These are phyloP conservation scores for Fistulinella staudtii DNA, from an alignment of 1,284 basidiomycete species.

Conservation along the genomic window DNA sequence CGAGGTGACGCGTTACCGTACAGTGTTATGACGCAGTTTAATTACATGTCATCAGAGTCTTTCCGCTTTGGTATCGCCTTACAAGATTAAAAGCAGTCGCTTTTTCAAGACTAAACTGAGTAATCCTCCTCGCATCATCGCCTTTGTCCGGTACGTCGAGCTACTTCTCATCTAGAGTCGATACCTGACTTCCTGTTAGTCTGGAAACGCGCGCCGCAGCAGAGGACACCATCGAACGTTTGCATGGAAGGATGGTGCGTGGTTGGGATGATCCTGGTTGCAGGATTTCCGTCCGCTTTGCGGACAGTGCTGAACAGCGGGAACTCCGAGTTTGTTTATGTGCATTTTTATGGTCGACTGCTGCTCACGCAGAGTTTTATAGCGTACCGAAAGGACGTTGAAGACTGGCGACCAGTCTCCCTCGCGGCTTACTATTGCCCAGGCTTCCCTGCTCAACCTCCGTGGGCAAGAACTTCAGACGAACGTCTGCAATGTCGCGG, in stretches of 20 bases:
- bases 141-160: constrained; percentile 60
- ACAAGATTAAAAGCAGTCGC: constrained; percentile 65
- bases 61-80: constrained; percentile 53
- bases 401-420: constrained; percentile 58
- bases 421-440: constrained; percentile 66
- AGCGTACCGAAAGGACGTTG: constrained; percentile 45
- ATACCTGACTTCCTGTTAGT: constrained; percentile 22
- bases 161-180: not conserved
- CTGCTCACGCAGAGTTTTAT: constrained; percentile 8
- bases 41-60: constrained; percentile 42
- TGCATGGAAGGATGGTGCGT: constrained; percentile 73
- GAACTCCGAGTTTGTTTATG: constrained; percentile 40
- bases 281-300: constrained; percentile 69
- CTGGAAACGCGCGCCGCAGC: constrained; percentile 63
- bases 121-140: constrained; percentile 69
- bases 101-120: constrained; percentile 73
- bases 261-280: constrained; percentile 70
- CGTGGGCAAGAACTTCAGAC: constrained; percentile 53
- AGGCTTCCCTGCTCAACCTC: constrained; percentile 68
- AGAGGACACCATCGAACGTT: constrained; percentile 65
- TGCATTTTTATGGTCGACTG: not conserved
- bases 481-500: constrained; percentile 6
- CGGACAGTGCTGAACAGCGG: constrained; percentile 55
- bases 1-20: constrained; percentile 23
- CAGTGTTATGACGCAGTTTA: not conserved